phyloP scores from a whole-genome alignment of 225 moss, liverwort and hornwort species.

The Sphagnum contortum region DNA sequence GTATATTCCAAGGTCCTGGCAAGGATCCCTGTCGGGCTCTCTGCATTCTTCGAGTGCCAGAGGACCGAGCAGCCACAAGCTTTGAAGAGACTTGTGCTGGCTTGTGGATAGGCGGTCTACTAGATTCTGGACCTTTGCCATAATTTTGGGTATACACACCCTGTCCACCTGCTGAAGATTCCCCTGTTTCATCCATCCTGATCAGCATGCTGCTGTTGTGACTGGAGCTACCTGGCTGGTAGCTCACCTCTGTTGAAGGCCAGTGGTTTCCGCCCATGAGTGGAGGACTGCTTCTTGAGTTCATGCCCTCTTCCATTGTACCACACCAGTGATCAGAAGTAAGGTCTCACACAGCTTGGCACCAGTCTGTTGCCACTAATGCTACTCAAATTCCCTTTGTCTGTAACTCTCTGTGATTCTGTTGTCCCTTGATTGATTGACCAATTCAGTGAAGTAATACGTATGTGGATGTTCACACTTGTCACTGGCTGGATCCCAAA shows the following conservation, averaged over 20 bases:
- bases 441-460: too few relatives aligned
- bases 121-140: constrained; percentile 65
- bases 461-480: too few relatives aligned
- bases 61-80: constrained; percentile 43
- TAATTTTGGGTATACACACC: constrained; percentile 37
- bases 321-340: neutral
- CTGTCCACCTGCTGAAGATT: constrained; percentile 39
- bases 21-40: constrained; percentile 37
- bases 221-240: constrained; percentile 40
- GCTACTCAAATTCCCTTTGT: too few relatives aligned
- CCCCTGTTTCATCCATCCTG: constrained; percentile 59
- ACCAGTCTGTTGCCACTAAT: too few relatives aligned
- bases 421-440: too few relatives aligned
- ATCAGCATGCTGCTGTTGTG: constrained; percentile 29
- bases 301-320: constrained; percentile 57
- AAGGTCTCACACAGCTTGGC: too few relatives aligned
- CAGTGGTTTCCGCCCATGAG: constrained; percentile 42
- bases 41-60: constrained; percentile 50
- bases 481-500: too few relatives aligned
- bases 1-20: constrained; percentile 46
- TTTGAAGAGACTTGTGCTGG: constrained; percentile 51
- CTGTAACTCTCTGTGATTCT: too few relatives aligned
- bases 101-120: constrained; percentile 48
- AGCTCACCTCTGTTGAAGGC: constrained; percentile 44
- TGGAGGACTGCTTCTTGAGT: constrained; percentile 51